Percentiles rank a stretch among this genome's conserved stretches.
These are phyloP conservation scores for Pseudogymnoascus sp. DNA, from an alignment of 2,329 filamentous ascomycete genomes.

Conservation along the genomic window DNA sequence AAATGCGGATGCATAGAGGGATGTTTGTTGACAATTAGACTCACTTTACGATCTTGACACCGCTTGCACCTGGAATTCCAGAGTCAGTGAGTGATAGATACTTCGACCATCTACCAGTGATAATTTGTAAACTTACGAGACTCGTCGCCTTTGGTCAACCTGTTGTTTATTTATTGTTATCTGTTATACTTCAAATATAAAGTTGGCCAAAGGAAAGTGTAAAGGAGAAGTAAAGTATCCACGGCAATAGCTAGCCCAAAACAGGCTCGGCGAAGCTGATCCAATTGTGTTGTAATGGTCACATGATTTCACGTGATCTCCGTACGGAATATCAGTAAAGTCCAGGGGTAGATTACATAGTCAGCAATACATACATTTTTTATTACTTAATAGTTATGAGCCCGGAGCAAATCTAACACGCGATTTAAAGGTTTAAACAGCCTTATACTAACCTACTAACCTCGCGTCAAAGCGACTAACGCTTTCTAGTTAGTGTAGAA, in stretches of 20 bases:
- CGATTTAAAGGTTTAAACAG: too few species aligned
- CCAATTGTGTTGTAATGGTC: too few species aligned
- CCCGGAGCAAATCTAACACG: too few species aligned
- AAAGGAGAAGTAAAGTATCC: background rate
- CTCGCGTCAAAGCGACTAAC: too few species aligned
- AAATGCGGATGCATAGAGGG: background rate
- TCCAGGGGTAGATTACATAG: too few species aligned
- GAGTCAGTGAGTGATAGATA: background rate
- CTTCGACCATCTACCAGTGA: background rate
- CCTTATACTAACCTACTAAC: too few species aligned
- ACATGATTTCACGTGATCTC: too few species aligned
- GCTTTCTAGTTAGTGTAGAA: too few species aligned
- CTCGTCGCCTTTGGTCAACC: background rate
- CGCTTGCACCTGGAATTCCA: slow-evolving; percentile 12
- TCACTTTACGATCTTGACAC: slow-evolving; percentile 15
- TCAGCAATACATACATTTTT: too few species aligned
- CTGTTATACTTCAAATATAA: slow-evolving; percentile 4
- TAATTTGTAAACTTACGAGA: background rate
- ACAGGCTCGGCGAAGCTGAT: background rate
- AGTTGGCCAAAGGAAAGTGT: background rate
- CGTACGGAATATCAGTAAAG: too few species aligned
- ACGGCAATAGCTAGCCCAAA: background rate
- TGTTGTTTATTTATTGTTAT: slow-evolving; percentile 2
- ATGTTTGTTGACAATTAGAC: background rate
- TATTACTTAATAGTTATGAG: too few species aligned